phyloP scores from a whole-genome alignment of 129 eudicot genomes.

The Chrysanthemum lavandulifolium region DNA sequence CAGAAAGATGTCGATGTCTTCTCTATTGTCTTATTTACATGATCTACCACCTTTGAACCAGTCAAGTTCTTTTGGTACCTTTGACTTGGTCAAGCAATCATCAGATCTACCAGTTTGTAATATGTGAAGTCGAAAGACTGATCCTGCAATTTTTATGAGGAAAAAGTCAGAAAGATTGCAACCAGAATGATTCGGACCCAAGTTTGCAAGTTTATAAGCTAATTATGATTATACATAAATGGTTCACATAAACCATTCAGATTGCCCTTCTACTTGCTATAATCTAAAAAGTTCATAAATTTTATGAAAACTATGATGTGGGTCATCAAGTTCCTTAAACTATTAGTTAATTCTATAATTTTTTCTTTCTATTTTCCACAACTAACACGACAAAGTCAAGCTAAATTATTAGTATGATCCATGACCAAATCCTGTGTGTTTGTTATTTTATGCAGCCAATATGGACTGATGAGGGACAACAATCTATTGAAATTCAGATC shows the following conservation, averaged over 20 bases:
- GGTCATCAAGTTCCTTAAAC: conserved; percentile 13
- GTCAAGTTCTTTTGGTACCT: conserved; percentile 18
- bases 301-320: background rate
- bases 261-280: background rate
- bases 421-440: conserved; percentile 18
- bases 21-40: conserved; percentile 1
- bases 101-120: conserved; percentile 10
- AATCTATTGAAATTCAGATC: conserved; percentile 30
- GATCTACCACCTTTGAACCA: conserved; percentile 16
- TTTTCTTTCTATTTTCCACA: conserved; percentile 12
- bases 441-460: conserved; percentile 66
- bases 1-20: background rate
- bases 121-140: conserved; percentile 9
- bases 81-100: conserved; percentile 20
- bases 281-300: too few species aligned
- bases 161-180: background rate
- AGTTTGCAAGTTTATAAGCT: too few species aligned
- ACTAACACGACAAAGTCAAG: conserved; percentile 28
- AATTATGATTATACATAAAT: background rate
- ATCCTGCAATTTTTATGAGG: background rate
- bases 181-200: background rate
- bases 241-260: background rate
- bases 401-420: conserved; percentile 9
- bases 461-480: conserved; percentile 65
- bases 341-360: background rate